Base-by-base conservation (phyloP, 2,329 filamentous ascomycete species). In the Trichoderma gracile region DNA sequence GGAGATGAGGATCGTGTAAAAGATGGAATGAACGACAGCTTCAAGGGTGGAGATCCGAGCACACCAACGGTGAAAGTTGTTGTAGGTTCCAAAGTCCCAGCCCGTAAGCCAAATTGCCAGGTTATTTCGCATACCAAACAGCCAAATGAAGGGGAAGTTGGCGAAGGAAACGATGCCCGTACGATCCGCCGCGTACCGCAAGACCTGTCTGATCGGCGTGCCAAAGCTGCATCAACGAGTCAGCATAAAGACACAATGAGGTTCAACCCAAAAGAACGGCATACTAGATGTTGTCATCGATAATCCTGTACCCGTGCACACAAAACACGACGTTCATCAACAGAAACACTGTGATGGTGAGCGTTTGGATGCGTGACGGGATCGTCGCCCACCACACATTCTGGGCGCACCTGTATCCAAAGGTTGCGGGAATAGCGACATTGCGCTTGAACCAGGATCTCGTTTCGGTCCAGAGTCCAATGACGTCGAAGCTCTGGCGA, bases 111-210 rank as follows among this genome's bases (percentile, higher is more conserved):
- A 89, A 62, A 89, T 77, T 17, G 90, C 79, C 0, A 87, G 70
- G 58, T 91, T 89, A 67, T 91, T 91, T 10, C 89, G 79, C 71
- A 85, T 84, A 0, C 84, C 85, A 68, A 91, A 90, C 0, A 90
- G 73, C 86, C 87, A 90, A 0, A 90, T 76, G 2, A 89, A 70
- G 0, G 86, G 85, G 7, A 90, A 80, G 67, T 89, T 89, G 4
- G 84, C 84, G 68, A 87, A 84, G 0, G 86, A 84, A 25, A 91
- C 79, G 38, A 88, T 82, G 0, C 88, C 87, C 0, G 86, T 87
- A 10, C 88, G 81, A 66, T 89, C 86, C 0, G 85, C 84, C 0
- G 86, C 78, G 63, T 87, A 89, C 1, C 86, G 83, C 46, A 78
- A 76, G 0, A 75, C 52, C 64, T 82, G 80, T 5, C 71, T 73